Conservation (phyloP, 345 rosid genomes). For the Hirschfeldia incana region DNA sequence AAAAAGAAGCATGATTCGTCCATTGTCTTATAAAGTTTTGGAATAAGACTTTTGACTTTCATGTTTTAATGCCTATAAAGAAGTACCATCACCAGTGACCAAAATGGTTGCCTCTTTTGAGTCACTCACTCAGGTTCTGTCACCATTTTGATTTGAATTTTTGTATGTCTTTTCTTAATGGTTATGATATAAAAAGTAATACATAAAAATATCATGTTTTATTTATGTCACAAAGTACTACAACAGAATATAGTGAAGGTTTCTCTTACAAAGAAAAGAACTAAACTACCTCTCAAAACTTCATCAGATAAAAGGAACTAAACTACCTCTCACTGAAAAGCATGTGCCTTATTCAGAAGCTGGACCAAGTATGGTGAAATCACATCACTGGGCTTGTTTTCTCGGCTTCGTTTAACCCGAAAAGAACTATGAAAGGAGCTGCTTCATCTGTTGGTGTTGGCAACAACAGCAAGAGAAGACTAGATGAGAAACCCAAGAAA, state of each 20-base stretch:
- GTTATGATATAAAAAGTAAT: too few species aligned
- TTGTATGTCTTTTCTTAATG: background rate
- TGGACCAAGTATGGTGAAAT: slow-evolving; percentile 41
- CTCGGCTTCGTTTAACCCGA: slow-evolving; percentile 62
- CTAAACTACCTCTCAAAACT: slow-evolving; percentile 13
- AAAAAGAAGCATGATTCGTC: background rate
- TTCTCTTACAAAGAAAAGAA: too few species aligned
- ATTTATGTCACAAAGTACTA: too few species aligned
- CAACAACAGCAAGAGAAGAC: slow-evolving; percentile 65
- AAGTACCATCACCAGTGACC: slow-evolving; percentile 11
- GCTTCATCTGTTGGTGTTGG: slow-evolving; percentile 60
- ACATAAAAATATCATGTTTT: too few species aligned
- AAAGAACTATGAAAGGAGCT: slow-evolving; percentile 67
- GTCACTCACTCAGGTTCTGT: slow-evolving; percentile 29
- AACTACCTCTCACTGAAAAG: slow-evolving; percentile 42
- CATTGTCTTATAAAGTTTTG: background rate
- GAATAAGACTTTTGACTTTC: too few species aligned
- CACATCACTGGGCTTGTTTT: slow-evolving; percentile 58
- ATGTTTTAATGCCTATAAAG: too few species aligned
- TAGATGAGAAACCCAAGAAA: slow-evolving; percentile 62
- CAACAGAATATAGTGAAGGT: too few species aligned
- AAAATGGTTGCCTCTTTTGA: slow-evolving; percentile 25
- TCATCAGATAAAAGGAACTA: slow-evolving; percentile 42
- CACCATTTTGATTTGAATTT: slow-evolving; percentile 23
- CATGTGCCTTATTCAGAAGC: slow-evolving; percentile 38